Base-by-base conservation (phyloP, 1,139 yeast species). In the Candida neerlandica region DNA sequence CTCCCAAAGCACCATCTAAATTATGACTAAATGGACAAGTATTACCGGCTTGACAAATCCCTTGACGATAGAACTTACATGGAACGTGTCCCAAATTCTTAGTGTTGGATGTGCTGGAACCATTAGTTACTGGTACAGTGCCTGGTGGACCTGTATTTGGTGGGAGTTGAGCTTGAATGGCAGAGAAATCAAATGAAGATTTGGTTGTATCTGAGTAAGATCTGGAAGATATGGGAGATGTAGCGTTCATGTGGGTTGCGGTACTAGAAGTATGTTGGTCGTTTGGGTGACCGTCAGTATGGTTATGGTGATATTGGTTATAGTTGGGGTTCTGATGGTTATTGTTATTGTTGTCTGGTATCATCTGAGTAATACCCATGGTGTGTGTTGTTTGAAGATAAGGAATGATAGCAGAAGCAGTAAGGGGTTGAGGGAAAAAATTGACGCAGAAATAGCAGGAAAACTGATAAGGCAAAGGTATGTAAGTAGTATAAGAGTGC, bases 11-110 rank as follows among this genome's bases (percentile, higher is more conserved):
- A 2, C 82, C 77, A 49, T 85, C 89, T 49, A 82, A 67, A 43
- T 88, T 80, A 65, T 94, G 98, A 41, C 96, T 86, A 62, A 94
- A 94, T 1, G 97, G 97, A 66, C 98, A 94, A 1, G 94, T 77
- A 50, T 73, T 75, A 11, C 98, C 98, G 1, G 98, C 98, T 68
- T 91, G 97, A 67, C 98, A 92, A 16, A 88, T 82, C 0, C 98
- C 97, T 64, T 91, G 97, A 54, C 82, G 77, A 65, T 77, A 91
- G 72, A 94, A 92, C 70, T 92, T 92, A 67, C 99, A 92, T 1
- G 99, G 98, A 37, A 92, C 98, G 67, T 92, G 99, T 48, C 95
- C 85, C 48, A 88, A 75, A 60, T 86, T 75, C 52, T 75, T 75
- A 19, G 47, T 53, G 19, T 49, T 44, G 10, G 43, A 45, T 7